Base-by-base conservation (phyloP, 495 filamentous ascomycete species). In the Corynascus novoguineensis region DNA sequence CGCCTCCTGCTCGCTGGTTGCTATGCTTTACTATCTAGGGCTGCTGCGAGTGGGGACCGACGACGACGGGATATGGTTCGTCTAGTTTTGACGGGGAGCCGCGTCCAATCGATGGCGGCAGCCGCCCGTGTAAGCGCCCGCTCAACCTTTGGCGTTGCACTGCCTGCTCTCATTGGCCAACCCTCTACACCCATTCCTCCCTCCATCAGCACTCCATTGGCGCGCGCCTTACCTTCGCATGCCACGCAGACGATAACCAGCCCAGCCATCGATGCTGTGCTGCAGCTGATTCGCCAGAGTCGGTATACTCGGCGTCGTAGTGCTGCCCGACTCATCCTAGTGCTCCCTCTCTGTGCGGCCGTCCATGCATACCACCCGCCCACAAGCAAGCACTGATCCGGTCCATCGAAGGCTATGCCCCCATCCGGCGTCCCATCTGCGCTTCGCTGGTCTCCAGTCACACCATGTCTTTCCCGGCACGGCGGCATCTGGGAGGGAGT, bases 71-170 rank as follows among this genome's bases (percentile, higher is more conserved):
- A 31, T 64, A 44, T 64, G 53, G 61, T 44, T 61, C 52, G 57
- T 64, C 50, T 59, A n/a, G 52, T 22, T 10, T 7, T 51, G 50
- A 56, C 44, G 34, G 21, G 22, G 25, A 53, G 19, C 58, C 19
- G 32, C 15, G 44, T 55, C 68, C 68, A 68, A 66, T 70, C 44
- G 60, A 58, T 15, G 47, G 50, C 28, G 53, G 54, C 56, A 64
- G 48, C 56, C 64, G 58, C 60, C 62, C 34, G 32, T 49, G 44
- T 71, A 71, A 71, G 68, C 68, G 68, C 68, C 68, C 62, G 60
- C 50, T 60, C 53, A 25, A 55, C 55, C 22, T 55, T 51, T 49
- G 56, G 44, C 60, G 59, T 58, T 49, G 54, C 42, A 57, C 53
- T 40, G 42, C 5, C 12, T n/a, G 31, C 8, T 31, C 50, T 52